Evolutionary conservation across 495 filamentous ascomycete species (phyloP), one percentile per base, ranked within the genome.

Genomic region (Penicillium lividum): DNA sequence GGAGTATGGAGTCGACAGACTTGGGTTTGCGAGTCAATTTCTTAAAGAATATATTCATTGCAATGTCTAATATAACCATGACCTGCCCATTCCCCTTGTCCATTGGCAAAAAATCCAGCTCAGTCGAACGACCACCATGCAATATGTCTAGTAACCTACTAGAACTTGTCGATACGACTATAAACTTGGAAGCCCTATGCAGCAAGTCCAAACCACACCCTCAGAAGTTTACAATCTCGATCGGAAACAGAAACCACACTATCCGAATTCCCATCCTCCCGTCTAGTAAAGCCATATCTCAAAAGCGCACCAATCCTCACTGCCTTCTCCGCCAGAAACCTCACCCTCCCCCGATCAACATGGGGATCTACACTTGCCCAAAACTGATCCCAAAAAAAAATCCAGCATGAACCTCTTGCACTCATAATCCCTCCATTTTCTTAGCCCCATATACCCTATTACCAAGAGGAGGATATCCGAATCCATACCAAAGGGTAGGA

Each of bases 1-100:
- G 63, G 65, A 57, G 59, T 69, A 62, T 56, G 59, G 60, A 54
- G 59, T 71, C 58, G 45, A 64, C 51, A 44, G 45, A 49, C 60
- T 53, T 38, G 30, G 38, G 57, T 54, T 45, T 43, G 28, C 34
- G 57, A 54, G 51, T 59, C 51, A 56, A 56, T 63, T 58, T 22
- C 34, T 61, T 48, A 55, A 40, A 63, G 57, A 60, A 67, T 58
- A 57, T 60, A 66, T 54, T 57, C 34, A 53, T 42, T 49, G 31
- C 46, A 49, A 49, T 49, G 46, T 49, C 9, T 49, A 49, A 31
- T 49, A 49, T 13, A 29, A 49, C 11, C 46, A 49, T 4, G n/a
- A 25, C 13, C 18, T 46, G 8, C 18, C 8, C 3, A 13, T 13
- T 49, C 27, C n/a, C 46, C 42, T 18, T 45, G 7, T 45, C 16